phyloP scores from a whole-genome alignment of 1,284 basidiomycete species.

The Ceratorhiza oryzae-sativae region DNA sequence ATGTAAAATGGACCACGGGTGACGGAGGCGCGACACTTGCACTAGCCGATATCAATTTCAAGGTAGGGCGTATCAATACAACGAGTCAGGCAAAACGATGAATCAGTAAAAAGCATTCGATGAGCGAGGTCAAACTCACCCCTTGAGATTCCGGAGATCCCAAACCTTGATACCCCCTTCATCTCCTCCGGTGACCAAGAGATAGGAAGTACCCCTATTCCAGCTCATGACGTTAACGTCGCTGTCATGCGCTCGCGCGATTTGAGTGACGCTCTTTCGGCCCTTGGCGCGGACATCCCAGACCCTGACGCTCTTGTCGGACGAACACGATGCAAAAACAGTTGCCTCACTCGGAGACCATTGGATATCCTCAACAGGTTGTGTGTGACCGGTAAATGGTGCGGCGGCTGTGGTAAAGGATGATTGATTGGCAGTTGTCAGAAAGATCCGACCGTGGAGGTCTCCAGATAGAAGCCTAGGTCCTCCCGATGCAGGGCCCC shows the following conservation, averaged over 20 bases:
- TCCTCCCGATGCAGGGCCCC: constrained; percentile 61
- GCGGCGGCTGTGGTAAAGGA: constrained; percentile 82
- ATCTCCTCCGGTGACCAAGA: constrained; percentile 93
- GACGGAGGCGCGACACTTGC: constrained; percentile 64
- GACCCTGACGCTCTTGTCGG: constrained; percentile 88
- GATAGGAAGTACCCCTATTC: constrained; percentile 86
- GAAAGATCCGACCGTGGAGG: constrained; percentile 83
- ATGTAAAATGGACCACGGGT: constrained; percentile 89
- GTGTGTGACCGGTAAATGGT: constrained; percentile 90
- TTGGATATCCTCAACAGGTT: constrained; percentile 94
- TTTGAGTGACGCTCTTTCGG: constrained; percentile 81
- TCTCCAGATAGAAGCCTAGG: constrained; percentile 87
- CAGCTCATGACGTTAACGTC: constrained; percentile 99
- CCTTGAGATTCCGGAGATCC: constrained; percentile 92
- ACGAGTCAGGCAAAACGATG: neutral
- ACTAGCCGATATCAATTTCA: constrained; percentile 48
- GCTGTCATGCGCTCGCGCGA: constrained; percentile 83
- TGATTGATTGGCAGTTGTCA: constrained; percentile 81
- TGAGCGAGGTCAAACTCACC: constrained; percentile 57
- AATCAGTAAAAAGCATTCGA: constrained; percentile 6
- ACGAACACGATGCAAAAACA: constrained; percentile 95
- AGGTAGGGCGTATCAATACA: neutral
- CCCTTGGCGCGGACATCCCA: constrained; percentile 96
- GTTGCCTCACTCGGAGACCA: constrained; percentile 96
- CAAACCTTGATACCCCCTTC: constrained; percentile 96